Evolutionary conservation across 352 stramenopile species (phyloP), one percentile per base, ranked within the genome.

Genomic region (Phytophthora fragariae): DNA sequence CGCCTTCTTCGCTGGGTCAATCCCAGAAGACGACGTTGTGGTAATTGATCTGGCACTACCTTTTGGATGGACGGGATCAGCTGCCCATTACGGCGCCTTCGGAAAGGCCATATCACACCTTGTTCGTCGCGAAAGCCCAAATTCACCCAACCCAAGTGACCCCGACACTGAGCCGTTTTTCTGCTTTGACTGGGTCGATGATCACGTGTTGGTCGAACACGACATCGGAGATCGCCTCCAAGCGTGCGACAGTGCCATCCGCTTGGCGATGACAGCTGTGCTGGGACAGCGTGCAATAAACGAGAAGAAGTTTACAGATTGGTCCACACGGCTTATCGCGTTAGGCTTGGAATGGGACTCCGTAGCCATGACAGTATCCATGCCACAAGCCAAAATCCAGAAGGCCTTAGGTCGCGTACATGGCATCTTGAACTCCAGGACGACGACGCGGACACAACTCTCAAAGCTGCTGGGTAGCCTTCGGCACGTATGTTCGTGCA

Each of bases 341-440:
- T n/a, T 70, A 11, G 55, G 55, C 1, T 29, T 70, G 2, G 63
- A 64, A n/a, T 70, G 63, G 63, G 24, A 65, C 31, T 27, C 41
- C 2, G 2, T 19, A 7, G 14, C 1, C 0, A n/a, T 49, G 46
- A 59, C 54, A 0, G 63, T 70, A 1, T 65, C 62, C 0, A 76
- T 76, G 67, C 63, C 72, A 2, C 8, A 33, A 1, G 6, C 4
- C 3, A 79, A 76, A 53, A 68, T 76, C 24, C 14, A 29, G 1
- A 79, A 75, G 33, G 61, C 72, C 0, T 33, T 33, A 7, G 0
- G 2, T 11, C 50, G 61, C 17, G 24, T 64, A 10, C 2, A 31
- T 14, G 10, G 4, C 3, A 7, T 70, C 27, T 37, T 27, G 11
- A 9, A 5, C 4, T 15, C 15, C 33, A 27, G 6, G 27, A 17